Evolutionary conservation across 78 protist genomes (phyloP).

Genomic region (Diacronema lutheri): DNA sequence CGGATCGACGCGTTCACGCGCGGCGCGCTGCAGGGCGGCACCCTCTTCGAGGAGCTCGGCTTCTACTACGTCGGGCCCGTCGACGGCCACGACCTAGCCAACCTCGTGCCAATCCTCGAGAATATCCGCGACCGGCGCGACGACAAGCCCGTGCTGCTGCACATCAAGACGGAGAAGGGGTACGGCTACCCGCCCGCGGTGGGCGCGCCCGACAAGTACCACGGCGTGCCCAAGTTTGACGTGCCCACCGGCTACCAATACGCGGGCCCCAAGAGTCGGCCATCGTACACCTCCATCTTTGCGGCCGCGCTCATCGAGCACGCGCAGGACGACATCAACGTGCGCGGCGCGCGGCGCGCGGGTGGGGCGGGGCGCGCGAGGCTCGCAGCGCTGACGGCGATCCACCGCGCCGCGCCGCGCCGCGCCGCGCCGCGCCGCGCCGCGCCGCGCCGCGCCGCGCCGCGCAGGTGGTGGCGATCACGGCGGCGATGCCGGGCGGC

Average conservation of each 20-base stretch:
- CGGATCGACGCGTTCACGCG: conserved; percentile 15
- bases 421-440: too few relatives aligned
- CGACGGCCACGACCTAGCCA: conserved; percentile 42
- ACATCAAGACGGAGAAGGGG: conserved; percentile 22
- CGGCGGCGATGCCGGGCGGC: conserved; percentile 49
- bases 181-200: conserved; percentile 37
- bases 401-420: neutral
- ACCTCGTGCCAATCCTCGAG: conserved; percentile 37
- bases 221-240: conserved; percentile 26
- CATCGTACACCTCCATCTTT: conserved; percentile 30
- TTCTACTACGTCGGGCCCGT: conserved; percentile 41
- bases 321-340: too few relatives aligned
- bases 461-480: conserved; percentile 23
- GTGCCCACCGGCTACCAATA: conserved; percentile 22
- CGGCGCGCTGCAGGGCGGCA: neutral
- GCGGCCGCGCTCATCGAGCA: too few relatives aligned
- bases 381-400: too few relatives aligned
- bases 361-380: too few relatives aligned
- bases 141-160: conserved; percentile 27
- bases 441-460: too few relatives aligned
- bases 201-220: conserved; percentile 21
- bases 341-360: too few relatives aligned
- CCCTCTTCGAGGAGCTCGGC: conserved; percentile 31
- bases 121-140: conserved; percentile 1
- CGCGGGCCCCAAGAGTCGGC: neutral